Percentiles rank a stretch among this genome's conserved stretches.
phyloP scores from a whole-genome alignment of 176 grass and related monocot species.

The Oryza rufipogon region DNA sequence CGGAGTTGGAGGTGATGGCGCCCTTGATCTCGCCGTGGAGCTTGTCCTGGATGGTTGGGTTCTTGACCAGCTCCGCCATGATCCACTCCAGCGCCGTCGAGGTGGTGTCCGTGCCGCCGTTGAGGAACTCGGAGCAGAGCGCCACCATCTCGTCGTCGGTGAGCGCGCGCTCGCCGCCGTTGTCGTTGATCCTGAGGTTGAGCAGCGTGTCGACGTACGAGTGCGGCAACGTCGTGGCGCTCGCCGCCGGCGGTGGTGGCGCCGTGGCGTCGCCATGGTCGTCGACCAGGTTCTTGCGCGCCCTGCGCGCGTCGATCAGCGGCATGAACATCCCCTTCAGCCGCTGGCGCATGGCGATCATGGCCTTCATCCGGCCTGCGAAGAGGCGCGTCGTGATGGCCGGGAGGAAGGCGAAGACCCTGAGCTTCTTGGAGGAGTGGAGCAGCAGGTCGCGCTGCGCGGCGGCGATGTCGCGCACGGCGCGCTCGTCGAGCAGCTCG shows the following conservation, averaged over 20 bases:
- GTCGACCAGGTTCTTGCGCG: background rate
- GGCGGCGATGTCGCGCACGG: slow-evolving; percentile 46
- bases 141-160: slow-evolving; percentile 40
- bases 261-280: background rate
- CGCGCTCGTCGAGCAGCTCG: slow-evolving; percentile 56
- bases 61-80: slow-evolving; percentile 65
- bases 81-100: slow-evolving; percentile 66
- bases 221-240: slow-evolving; percentile 15
- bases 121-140: slow-evolving; percentile 59
- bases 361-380: slow-evolving; percentile 25
- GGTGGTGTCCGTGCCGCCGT: slow-evolving; percentile 63
- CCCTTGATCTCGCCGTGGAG: slow-evolving; percentile 43
- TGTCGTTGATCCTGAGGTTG: slow-evolving; percentile 41
- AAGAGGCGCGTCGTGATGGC: slow-evolving; percentile 47
- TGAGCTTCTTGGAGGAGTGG: slow-evolving; percentile 13
- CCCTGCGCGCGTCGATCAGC: slow-evolving; percentile 41
- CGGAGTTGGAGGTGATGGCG: background rate
- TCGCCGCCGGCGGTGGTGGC: background rate
- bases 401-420: slow-evolving; percentile 38
- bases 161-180: slow-evolving; percentile 30
- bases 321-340: slow-evolving; percentile 33
- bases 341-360: slow-evolving; percentile 3
- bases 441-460: slow-evolving; percentile 32
- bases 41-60: slow-evolving; percentile 45
- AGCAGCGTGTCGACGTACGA: slow-evolving; percentile 62